Conservation (phyloP, 2,329 filamentous ascomycete genomes). For the Didymellaceae sp. region DNA sequence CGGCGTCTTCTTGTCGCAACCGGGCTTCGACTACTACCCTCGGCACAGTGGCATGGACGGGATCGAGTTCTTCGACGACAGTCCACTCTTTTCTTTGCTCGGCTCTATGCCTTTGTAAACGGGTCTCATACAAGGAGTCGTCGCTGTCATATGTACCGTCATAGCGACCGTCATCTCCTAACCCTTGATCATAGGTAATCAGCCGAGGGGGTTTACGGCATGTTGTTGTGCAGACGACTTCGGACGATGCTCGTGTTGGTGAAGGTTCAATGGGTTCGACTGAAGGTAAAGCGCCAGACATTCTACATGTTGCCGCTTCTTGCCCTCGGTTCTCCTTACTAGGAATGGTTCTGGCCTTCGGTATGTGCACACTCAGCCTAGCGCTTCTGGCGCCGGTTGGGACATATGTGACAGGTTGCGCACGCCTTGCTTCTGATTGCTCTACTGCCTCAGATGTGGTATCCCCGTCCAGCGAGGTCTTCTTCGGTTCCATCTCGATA, state of each 20-base stretch:
- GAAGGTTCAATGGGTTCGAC: conserved; percentile 2
- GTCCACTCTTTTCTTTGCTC: conserved; percentile 8
- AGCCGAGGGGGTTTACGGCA: neutral
- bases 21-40: conserved; percentile 22
- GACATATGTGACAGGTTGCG: conserved; percentile 14
- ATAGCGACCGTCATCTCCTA: neutral
- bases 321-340: neutral
- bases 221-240: neutral
- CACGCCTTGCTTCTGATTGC: neutral
- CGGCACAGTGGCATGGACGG: conserved; percentile 9
- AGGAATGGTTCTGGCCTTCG: neutral
- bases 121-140: conserved; percentile 9
- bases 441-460: conserved; percentile 4
- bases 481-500: conserved; percentile 16
- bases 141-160: conserved; percentile 13
- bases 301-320: neutral
- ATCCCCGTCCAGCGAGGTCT: neutral
- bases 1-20: conserved; percentile 25
- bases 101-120: conserved; percentile 2
- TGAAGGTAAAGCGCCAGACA: conserved; percentile 9
- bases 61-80: conserved; percentile 11
- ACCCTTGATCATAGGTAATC: neutral
- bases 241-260: conserved; percentile 3
- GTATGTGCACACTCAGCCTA: conserved; percentile 7
- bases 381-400: conserved; percentile 7